Evolutionary conservation across 306 rosid species (phyloP), one percentile per base, ranked within the genome.

Genomic region (Rosa rugosa): DNA sequence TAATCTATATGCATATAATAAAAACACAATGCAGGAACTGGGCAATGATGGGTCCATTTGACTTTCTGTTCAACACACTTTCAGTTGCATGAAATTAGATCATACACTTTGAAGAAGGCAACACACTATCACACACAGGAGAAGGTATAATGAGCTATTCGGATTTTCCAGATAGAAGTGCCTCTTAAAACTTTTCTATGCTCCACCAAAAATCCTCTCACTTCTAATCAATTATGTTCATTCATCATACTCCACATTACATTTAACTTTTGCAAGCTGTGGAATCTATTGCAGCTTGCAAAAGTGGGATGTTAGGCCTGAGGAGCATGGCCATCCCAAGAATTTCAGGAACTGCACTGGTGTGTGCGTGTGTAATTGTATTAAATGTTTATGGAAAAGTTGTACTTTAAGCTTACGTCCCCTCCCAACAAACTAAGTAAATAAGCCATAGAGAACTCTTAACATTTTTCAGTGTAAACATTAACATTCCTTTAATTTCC

Each of bases 201-300:
- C 50, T 36, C 66, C 46, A 72, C 41, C 27, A 71, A 17, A 16
- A 17, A 8, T 8, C 4, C 53, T 8, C n/a, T 23, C 65, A 38
- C 46, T 65, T 63, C 42, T 31, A 13, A 63, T 18, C 22, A 65
- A 34, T 65, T 17, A 36, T 2, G 1, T 22, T 59, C 66, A 60
- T 64, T 64, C 42, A 34, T 64, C 23, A 44, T 13, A 71, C 59
- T 11, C 23, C 11, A 17, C 31, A 27, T 25, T 14, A 23, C 5
- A 27, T 25, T 53, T 63, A 40, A 34, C 45, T 34, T n/a, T 50
- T 31, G 23, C 75, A 47, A 71, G 75, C 65, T 59, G 65, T 59
- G 14, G 34, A 5, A 23, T 59, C 65, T 59, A 59, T 23, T 60
- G 66, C 36, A 60, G 27, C 14, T 60, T 60, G 34, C 38, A 31